These are phyloP conservation scores for Tirmania nivea DNA, from an alignment of 495 filamentous ascomycete genomes.

Conservation along the genomic window DNA sequence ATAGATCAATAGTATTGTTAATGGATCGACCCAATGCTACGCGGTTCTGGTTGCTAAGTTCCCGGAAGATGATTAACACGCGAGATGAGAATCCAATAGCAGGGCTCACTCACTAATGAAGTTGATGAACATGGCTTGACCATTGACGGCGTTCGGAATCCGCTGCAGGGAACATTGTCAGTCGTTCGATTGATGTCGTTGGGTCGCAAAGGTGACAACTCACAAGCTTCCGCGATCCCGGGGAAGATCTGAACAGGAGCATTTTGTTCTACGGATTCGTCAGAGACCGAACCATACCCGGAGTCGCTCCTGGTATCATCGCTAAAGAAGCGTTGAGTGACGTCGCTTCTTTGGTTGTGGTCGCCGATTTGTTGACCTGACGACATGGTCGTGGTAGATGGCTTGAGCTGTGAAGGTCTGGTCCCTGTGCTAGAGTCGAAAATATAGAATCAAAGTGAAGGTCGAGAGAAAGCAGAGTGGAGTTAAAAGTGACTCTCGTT, in stretches of 20 bases:
- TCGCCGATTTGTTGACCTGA: background rate
- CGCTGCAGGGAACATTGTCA: slow-evolving; percentile 12
- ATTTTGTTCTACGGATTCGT: slow-evolving; percentile 29
- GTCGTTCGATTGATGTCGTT: too few species aligned
- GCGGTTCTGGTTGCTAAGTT: slow-evolving; percentile 68
- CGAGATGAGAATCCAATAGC: background rate
- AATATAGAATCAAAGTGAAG: too few species aligned
- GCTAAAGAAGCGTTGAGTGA: background rate
- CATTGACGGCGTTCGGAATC: slow-evolving; percentile 36
- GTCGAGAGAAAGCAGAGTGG: too few species aligned
- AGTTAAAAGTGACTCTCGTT: too few species aligned
- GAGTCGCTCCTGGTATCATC: slow-evolving; percentile 39
- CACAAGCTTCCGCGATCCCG: slow-evolving; percentile 25
- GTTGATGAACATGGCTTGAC: slow-evolving; percentile 52
- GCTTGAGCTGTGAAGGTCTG: too few species aligned
- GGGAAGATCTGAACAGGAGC: slow-evolving; percentile 27
- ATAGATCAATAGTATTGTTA: slow-evolving; percentile 55
- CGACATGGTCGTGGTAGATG: too few species aligned
- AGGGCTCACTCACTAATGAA: slow-evolving; percentile 33
- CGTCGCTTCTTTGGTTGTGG: background rate
- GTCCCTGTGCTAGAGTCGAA: too few species aligned
- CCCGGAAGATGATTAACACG: background rate
- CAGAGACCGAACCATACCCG: slow-evolving; percentile 58
- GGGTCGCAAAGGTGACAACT: background rate
- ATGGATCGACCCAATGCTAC: slow-evolving; percentile 68